Conservation (phyloP, 2,329 filamentous ascomycete genomes). For the Boeremia lycopersici region DNA sequence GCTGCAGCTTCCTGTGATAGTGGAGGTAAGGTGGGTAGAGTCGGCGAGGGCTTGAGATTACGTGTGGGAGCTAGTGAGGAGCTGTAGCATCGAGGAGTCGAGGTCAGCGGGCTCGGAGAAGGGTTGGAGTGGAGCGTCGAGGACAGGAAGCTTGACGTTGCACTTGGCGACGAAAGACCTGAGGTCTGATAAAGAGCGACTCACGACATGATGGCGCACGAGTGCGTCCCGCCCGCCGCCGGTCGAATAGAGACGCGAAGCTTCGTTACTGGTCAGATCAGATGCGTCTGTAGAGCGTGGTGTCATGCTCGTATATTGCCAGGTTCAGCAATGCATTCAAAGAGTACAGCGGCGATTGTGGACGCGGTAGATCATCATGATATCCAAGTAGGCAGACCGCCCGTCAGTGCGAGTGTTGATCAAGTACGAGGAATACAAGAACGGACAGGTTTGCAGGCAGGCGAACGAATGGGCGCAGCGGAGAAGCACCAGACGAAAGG, state of each 20-base stretch:
- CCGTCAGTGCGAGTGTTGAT: conserved; percentile 45
- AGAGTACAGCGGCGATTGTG: conserved; percentile 37
- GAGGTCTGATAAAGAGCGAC: conserved; percentile 29
- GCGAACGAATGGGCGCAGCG: conserved; percentile 43
- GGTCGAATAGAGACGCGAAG: conserved; percentile 30
- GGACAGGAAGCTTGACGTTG: conserved; percentile 4
- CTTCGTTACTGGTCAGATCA: conserved; percentile 39
- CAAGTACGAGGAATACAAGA: conserved; percentile 49
- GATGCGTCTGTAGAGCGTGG: conserved; percentile 32
- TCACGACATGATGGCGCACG: conserved; percentile 47
- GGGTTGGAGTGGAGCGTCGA: conserved; percentile 6
- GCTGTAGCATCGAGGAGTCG: conserved; percentile 39
- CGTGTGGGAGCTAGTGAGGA: conserved; percentile 51
- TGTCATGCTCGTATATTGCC: conserved; percentile 45
- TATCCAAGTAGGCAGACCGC: conserved; percentile 45
- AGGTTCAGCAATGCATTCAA: conserved; percentile 37
- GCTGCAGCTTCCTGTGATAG: conserved; percentile 27
- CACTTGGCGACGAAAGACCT: conserved; percentile 13
- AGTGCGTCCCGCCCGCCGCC: conserved; percentile 27
- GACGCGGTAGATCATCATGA: conserved; percentile 47
- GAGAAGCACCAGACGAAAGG: conserved; percentile 38
- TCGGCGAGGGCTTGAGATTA: conserved; percentile 51
- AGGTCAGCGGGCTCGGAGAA: conserved; percentile 38
- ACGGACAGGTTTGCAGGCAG: conserved; percentile 42
- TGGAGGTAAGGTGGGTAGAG: conserved; percentile 39